These are phyloP conservation scores for Termitomyces sp. DNA, from an alignment of 768 basidiomycete genomes.

Conservation along the genomic window DNA sequence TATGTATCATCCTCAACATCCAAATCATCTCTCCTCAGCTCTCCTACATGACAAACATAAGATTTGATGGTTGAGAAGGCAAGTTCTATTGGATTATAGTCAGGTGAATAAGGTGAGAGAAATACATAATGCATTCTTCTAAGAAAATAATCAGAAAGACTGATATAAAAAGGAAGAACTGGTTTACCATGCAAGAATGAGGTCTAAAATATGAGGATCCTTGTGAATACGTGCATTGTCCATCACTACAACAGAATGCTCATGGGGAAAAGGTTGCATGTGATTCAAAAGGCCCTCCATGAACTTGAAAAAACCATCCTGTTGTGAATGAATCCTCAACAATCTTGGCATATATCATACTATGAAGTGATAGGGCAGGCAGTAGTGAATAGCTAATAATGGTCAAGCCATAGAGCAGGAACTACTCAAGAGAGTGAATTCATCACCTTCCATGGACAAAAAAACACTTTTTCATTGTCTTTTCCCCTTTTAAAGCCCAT, in stretches of 20 bases:
- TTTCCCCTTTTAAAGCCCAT: constrained; percentile 21
- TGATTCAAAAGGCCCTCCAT: constrained; percentile 7
- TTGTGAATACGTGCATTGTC: constrained; percentile 18
- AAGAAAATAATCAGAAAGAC: not conserved
- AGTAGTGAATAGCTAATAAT: constrained; percentile 11
- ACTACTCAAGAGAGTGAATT: not conserved
- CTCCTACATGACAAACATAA: constrained; percentile 12
- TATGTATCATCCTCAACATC: constrained; percentile 13
- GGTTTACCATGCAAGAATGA: too few relatives aligned
- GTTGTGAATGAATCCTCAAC: constrained; percentile 8
- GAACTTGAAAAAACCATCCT: not conserved
- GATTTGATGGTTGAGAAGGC: constrained; percentile 25
- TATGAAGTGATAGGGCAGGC: constrained; percentile 7
- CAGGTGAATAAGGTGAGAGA: constrained; percentile 34
- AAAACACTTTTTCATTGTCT: constrained; percentile 16
- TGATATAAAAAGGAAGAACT: too few relatives aligned
- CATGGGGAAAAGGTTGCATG: constrained; percentile 11
- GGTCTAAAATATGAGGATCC: constrained; percentile 6
- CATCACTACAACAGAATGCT: constrained; percentile 15
- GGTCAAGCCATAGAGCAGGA: not conserved
- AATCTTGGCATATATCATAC: constrained; percentile 4
- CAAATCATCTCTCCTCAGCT: constrained; percentile 4
- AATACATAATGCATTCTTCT: constrained; percentile 22
- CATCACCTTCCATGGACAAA: constrained; percentile 25
- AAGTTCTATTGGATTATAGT: constrained; percentile 35